Evolutionary conservation across 2,329 filamentous ascomycete species (phyloP).

Genomic region (Xylaria digitata): DNA sequence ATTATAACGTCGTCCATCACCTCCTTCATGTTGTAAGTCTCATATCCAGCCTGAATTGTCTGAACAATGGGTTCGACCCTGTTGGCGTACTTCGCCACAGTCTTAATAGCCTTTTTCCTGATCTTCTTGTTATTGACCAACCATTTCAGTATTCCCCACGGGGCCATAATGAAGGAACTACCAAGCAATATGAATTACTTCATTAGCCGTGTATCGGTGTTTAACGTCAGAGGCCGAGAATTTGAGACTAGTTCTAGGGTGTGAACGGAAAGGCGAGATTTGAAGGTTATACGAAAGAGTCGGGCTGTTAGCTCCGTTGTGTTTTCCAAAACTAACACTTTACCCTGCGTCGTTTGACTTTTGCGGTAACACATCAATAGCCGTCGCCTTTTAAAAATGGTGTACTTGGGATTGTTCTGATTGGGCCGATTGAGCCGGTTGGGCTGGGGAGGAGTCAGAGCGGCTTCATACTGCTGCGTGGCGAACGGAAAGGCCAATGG

Average conservation of each 20-base stretch:
- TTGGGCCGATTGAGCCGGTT: not conserved
- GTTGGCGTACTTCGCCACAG: too few species aligned
- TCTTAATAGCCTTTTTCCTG: constrained; percentile 7
- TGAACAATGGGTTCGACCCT: constrained; percentile 9
- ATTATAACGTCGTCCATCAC: constrained; percentile 5
- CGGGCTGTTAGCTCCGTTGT: not conserved
- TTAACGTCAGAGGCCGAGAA: not conserved
- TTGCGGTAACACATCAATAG: not conserved
- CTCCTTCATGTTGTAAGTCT: not conserved
- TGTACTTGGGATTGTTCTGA: not conserved
- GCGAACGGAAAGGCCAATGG: constrained; percentile 3
- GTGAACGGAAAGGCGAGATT: not conserved
- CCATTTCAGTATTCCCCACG: not conserved
- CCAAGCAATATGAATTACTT: too few species aligned
- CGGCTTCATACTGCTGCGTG: constrained; percentile 7
- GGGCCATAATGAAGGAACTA: not conserved
- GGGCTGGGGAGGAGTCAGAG: not conserved
- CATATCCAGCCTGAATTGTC: constrained; percentile 20
- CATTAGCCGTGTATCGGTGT: too few species aligned
- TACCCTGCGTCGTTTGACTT: not conserved
- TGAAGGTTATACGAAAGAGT: not conserved
- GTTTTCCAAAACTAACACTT: not conserved
- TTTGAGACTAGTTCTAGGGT: not conserved
- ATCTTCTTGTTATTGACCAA: constrained; percentile 8
- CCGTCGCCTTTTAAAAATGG: not conserved